Conservation (phyloP, 2,329 filamentous ascomycete genomes). For the Fusarium bactridioides region DNA sequence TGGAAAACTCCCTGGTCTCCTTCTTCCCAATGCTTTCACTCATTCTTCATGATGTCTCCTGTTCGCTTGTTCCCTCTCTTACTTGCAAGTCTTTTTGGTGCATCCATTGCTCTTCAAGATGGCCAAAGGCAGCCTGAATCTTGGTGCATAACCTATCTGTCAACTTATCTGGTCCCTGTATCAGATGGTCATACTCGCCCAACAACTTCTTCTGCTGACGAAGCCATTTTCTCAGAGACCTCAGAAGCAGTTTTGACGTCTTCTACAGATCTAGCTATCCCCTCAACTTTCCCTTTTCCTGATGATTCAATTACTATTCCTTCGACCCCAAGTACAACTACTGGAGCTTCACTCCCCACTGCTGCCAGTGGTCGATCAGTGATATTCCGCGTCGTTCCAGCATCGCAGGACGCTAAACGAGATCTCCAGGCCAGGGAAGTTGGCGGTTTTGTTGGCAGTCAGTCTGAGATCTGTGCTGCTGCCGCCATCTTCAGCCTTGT, state of each 20-base stretch:
- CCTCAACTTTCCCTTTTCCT: not conserved
- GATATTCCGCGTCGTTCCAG: not conserved
- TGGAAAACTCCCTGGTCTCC: not conserved
- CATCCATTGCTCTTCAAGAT: not conserved
- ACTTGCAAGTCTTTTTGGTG: not conserved
- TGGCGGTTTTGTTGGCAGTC: not conserved
- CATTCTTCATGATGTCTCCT: not conserved
- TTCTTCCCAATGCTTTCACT: no score
- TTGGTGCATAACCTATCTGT: slow-evolving; percentile 3
- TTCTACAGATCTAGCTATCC: not conserved
- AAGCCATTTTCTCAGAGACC: not conserved
- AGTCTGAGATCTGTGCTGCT: not conserved
- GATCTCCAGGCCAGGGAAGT: not conserved
- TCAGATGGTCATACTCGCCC: not conserved
- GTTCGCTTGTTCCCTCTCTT: not conserved
- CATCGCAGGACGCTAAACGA: not conserved
- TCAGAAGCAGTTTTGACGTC: not conserved
- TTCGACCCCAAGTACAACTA: not conserved
- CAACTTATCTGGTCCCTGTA: not conserved
- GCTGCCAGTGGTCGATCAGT: not conserved
- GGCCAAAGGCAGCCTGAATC: not conserved
- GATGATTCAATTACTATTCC: not conserved
- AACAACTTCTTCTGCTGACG: not conserved
- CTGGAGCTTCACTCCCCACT: not conserved
- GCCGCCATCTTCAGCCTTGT: not conserved